Evolutionary conservation across 2,329 filamentous ascomycete genomes (phyloP).

Genomic region (Hypoxylon sp.): DNA sequence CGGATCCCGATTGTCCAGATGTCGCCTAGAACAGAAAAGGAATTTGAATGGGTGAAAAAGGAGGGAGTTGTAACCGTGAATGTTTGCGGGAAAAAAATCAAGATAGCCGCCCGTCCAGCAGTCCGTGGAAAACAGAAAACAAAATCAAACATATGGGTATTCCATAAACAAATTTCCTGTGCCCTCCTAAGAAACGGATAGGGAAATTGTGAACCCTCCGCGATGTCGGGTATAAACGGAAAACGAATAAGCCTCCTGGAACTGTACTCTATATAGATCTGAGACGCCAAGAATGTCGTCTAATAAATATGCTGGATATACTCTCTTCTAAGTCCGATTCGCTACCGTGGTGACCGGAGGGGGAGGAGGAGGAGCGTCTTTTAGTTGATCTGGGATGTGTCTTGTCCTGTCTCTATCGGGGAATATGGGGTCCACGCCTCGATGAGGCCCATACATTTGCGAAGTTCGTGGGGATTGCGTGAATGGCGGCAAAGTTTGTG

Average conservation of each 20-base stretch:
- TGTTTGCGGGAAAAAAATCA: not conserved
- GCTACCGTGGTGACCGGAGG: conserved; percentile 41
- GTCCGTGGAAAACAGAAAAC: conserved; percentile 14
- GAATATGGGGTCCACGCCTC: conserved; percentile 46
- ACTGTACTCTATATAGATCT: conserved; percentile 25
- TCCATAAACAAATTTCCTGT: conserved; percentile 29
- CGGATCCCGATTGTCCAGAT: conserved; percentile 18
- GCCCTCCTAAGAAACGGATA: conserved; percentile 16
- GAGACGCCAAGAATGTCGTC: conserved; percentile 18
- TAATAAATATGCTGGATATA: conserved; percentile 23
- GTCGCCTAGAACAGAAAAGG: conserved; percentile 25
- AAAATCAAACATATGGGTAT: conserved; percentile 34
- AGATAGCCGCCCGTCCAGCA: conserved; percentile 7
- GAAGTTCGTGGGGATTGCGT: conserved; percentile 38
- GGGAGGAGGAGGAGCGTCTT: conserved; percentile 42
- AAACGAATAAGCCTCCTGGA: conserved; percentile 20
- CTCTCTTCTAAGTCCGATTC: conserved; percentile 40
- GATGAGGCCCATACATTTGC: conserved; percentile 41
- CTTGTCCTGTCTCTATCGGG: conserved; percentile 46
- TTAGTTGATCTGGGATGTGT: conserved; percentile 43
- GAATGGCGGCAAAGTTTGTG: conserved; percentile 40
- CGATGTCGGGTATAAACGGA: conserved; percentile 5
- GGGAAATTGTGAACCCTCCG: conserved; percentile 2
- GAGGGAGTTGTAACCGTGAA: too few species aligned
- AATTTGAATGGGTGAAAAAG: too few species aligned